A percentile compares a stretch with the other conserved stretches of the same genome.
Evolutionary conservation across 2,329 filamentous ascomycete species (phyloP).

Genomic region (Fusarium sp.): DNA sequence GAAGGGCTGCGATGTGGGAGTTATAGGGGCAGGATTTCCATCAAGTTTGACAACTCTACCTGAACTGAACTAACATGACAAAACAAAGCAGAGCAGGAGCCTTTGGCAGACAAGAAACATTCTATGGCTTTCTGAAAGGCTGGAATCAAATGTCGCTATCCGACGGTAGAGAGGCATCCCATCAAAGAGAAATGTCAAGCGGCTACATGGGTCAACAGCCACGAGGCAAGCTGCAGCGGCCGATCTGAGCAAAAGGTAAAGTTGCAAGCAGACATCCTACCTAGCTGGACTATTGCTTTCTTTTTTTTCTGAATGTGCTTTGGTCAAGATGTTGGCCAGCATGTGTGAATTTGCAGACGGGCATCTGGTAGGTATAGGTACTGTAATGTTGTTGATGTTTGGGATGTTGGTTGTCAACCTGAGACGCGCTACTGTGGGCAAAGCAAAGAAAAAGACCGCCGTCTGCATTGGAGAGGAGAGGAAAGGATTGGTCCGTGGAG

Average conservation of each 20-base stretch:
- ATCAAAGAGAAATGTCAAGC: background rate
- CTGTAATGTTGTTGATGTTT: too few species aligned
- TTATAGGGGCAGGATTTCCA: background rate
- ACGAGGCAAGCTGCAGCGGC: background rate
- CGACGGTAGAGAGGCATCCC: background rate
- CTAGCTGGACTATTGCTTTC: background rate
- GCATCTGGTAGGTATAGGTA: too few species aligned
- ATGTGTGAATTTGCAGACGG: background rate
- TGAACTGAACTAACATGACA: background rate
- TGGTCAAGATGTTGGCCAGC: background rate
- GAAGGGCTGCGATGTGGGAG: background rate
- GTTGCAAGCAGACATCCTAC: background rate
- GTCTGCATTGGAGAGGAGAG: background rate
- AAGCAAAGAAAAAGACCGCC: background rate
- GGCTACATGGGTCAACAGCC: background rate
- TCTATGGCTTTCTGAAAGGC: background rate
- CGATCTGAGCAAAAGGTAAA: background rate
- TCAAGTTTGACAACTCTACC: background rate
- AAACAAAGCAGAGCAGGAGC: background rate
- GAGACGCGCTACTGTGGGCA: background rate
- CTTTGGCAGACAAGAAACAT: too few species aligned
- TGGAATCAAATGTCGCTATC: background rate
- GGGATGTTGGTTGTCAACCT: background rate
- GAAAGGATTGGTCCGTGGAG: background rate
- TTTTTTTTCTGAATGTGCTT: background rate